Evolutionary conservation across 257 asterid genomes (phyloP), one percentile per base, ranked within the genome.

Genomic region (Gynochthodes officinalis): DNA sequence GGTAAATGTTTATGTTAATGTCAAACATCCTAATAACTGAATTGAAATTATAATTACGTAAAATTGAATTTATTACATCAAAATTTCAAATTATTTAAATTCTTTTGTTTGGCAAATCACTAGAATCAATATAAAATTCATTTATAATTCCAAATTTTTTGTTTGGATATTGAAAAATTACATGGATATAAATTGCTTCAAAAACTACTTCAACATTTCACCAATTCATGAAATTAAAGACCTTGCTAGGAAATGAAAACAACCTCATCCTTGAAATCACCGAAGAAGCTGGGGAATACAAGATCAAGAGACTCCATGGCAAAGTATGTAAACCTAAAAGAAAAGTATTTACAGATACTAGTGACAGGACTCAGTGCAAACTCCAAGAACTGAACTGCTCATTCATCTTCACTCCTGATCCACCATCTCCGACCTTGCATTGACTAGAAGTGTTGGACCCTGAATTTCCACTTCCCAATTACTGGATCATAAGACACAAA

Each of bases 381-480:
- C 58, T 27, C 58, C 39, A 28, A 67, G 4, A 49, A 13, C 58
- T 54, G 5, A 7, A 12, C 64, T 53, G 53, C 10, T 39, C 15
- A 25, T 27, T 35, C 52, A n/a, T 23, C 12, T 37, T 69, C 52
- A 19, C 49, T 59, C 37, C 48, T 16, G 14, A 11, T 40, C 44
- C 58, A 28, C 75, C 65, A 58, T 21, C 42, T 4, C n/a, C 3
- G 35, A 7, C 25, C 35, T 30, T 63, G 59, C 48, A 43, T 15
- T n/a, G 10, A 43, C 75, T 42, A 78, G 79, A 91, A 91, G 79
- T 91, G 95, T 76, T 73, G 57, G 40, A 91, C 96, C 77, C 75
- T 81, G 80, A 93, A 89, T 86, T 81, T 89, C 96, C 97, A 91
- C 74, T 88, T 91, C 37, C 98, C 98, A 73, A 73, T 67, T 0